These are phyloP conservation scores for Aristolochia contorta DNA, from an alignment of 164 flowering plant genomes.

Conservation along the genomic window DNA sequence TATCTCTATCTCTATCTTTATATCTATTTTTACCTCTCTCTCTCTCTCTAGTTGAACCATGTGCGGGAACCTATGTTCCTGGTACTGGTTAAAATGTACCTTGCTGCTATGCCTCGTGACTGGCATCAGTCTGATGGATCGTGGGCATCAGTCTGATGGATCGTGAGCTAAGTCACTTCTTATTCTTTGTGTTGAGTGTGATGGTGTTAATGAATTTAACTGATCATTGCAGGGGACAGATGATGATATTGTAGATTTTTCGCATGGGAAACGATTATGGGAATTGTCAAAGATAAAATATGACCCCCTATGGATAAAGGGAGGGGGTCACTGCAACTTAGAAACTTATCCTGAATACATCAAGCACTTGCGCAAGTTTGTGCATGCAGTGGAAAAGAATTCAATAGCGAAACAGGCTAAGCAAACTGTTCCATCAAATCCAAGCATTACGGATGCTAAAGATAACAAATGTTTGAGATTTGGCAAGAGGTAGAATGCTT, in stretches of 20 bases:
- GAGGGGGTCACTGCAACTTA: slow-evolving; percentile 96
- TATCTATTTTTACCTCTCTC: no score
- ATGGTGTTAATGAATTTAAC: not conserved
- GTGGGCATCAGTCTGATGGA: no score
- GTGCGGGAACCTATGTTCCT: no score
- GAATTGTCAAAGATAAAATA: slow-evolving; percentile 91
- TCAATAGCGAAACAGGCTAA: slow-evolving; percentile 45
- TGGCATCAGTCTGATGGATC: no score
- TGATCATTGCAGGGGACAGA: slow-evolving; percentile 56
- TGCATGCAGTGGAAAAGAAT: slow-evolving; percentile 82
- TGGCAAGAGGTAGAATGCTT: slow-evolving; percentile 34
- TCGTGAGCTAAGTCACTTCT: not conserved
- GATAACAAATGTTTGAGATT: slow-evolving; percentile 88
- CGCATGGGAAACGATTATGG: slow-evolving; percentile 93
- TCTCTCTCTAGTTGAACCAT: no score
- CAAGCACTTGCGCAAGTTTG: slow-evolving; percentile 77
- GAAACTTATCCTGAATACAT: slow-evolving; percentile 96
- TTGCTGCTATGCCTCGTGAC: no score
- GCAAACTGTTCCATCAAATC: slow-evolving; percentile 18
- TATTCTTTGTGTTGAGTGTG: not conserved
- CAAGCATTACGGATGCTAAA: slow-evolving; percentile 51
- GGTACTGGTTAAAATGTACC: no score
- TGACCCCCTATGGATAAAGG: slow-evolving; percentile 92
- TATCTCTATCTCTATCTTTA: no score
- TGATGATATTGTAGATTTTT: slow-evolving; percentile 88